A percentile compares a stretch with the other conserved stretches of the same genome.
These are phyloP conservation scores for Fusarium sp. DNA, from an alignment of 2,329 filamentous ascomycete species.

Conservation along the genomic window DNA sequence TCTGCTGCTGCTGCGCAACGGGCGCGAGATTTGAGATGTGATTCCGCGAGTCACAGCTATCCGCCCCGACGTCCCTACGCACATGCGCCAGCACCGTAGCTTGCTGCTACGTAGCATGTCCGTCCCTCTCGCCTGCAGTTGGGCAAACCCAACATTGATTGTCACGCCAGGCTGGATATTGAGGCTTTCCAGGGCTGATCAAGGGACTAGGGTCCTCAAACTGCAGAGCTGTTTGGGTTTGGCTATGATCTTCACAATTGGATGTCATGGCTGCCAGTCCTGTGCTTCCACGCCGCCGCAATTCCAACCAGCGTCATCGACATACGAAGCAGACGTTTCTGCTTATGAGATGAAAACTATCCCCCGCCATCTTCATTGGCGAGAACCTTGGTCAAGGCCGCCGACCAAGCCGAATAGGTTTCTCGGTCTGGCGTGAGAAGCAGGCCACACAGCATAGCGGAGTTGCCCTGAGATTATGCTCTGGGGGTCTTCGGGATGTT, in stretches of 20 bases:
- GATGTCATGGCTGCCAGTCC: constrained; percentile 7
- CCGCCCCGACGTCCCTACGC: constrained; percentile 17
- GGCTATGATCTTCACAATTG: constrained; percentile 20
- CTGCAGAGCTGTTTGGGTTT: constrained; percentile 11
- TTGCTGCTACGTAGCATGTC: not conserved
- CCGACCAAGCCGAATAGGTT: constrained; percentile 14
- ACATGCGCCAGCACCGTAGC: constrained; percentile 15
- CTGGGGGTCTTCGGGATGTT: constrained; percentile 25
- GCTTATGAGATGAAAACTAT: constrained; percentile 20
- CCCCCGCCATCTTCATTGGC: constrained; percentile 31
- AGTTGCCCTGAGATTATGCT: constrained; percentile 21
- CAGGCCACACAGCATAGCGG: constrained; percentile 33
- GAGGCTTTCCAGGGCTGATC: not conserved
- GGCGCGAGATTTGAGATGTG: constrained; percentile 36
- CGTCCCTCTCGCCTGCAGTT: constrained; percentile 10
- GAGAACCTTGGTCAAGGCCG: constrained; percentile 18
- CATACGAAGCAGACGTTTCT: constrained; percentile 21
- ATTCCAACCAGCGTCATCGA: constrained; percentile 14
- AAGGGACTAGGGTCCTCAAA: constrained; percentile 1
- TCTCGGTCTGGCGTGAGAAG: constrained; percentile 41
- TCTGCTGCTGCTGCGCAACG: constrained; percentile 26
- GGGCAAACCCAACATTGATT: not conserved
- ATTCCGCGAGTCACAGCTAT: constrained; percentile 20
- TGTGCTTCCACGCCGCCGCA: constrained; percentile 9
- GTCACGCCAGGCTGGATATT: constrained; percentile 11